A percentile compares a stretch with the other conserved stretches of the same genome.
These are phyloP conservation scores for Monascus ruber DNA, from an alignment of 2,329 filamentous ascomycete genomes.

Conservation along the genomic window DNA sequence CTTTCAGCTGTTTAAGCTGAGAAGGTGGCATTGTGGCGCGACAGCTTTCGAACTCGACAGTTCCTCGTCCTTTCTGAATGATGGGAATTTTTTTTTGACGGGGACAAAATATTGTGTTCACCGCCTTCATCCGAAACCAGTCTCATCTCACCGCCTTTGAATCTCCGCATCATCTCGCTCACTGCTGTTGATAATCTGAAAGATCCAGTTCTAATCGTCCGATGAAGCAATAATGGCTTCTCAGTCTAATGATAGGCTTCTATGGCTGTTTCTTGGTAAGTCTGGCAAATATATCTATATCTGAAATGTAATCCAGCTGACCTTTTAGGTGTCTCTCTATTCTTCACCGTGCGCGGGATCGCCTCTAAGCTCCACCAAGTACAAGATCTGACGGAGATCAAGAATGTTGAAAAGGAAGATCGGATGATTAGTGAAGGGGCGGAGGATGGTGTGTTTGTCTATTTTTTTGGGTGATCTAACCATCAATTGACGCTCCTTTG, in stretches of 20 bases:
- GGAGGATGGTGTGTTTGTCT: slow-evolving; percentile 44
- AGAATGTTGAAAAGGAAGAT: slow-evolving; percentile 52
- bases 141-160: slow-evolving; percentile 15
- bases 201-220: neutral
- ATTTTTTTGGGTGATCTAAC: neutral
- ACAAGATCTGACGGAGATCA: slow-evolving; percentile 46
- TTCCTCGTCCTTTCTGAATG: neutral
- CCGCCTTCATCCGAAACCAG: slow-evolving; percentile 19
- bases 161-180: slow-evolving; percentile 3
- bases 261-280: slow-evolving; percentile 30
- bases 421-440: slow-evolving; percentile 66
- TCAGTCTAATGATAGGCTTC: slow-evolving; percentile 23
- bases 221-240: slow-evolving; percentile 19
- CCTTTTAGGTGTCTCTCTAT: slow-evolving; percentile 25
- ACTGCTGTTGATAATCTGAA: no score
- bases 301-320: slow-evolving; percentile 3
- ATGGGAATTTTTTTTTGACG: slow-evolving; percentile 14
- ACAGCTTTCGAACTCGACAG: slow-evolving; percentile 3
- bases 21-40: slow-evolving; percentile 68
- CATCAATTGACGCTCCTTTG: slow-evolving; percentile 8
- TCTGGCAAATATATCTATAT: neutral
- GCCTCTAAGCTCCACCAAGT: slow-evolving; percentile 40
- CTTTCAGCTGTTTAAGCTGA: slow-evolving; percentile 90
- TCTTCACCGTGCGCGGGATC: slow-evolving; percentile 45
- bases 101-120: slow-evolving; percentile 20